phyloP scores from a whole-genome alignment of 805 yeast species.

The Blastobotrys chiropterorum region DNA sequence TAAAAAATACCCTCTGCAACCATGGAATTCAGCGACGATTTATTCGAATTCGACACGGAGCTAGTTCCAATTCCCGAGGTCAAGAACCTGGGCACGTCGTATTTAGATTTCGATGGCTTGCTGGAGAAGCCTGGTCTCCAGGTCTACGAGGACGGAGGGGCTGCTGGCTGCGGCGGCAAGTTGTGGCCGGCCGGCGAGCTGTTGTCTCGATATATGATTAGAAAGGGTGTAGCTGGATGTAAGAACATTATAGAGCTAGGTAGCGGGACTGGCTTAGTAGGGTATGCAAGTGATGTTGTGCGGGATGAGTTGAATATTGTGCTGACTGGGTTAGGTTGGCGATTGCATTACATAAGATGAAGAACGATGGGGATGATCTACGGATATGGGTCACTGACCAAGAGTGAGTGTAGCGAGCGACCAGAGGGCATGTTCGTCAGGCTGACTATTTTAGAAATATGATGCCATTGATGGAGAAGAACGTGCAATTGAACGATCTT shows the following conservation, averaged over 20 bases:
- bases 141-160: constrained; percentile 52
- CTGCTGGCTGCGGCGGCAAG: constrained; percentile 57
- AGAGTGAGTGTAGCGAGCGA: constrained; percentile 26
- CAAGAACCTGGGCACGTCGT: constrained; percentile 35
- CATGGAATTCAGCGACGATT: background rate
- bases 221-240: constrained; percentile 21
- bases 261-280: constrained; percentile 54
- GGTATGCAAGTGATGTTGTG: no score
- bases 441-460: constrained; percentile 27
- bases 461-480: constrained; percentile 42
- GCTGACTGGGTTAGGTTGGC: constrained; percentile 23
- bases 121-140: constrained; percentile 31
- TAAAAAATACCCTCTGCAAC: background rate
- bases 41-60: constrained; percentile 25
- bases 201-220: constrained; percentile 39
- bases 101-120: constrained; percentile 37
- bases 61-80: constrained; percentile 32
- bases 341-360: constrained; percentile 24
- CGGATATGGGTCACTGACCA: constrained; percentile 46
- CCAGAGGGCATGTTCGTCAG: background rate
- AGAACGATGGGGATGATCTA: constrained; percentile 23
- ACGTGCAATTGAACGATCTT: constrained; percentile 38
- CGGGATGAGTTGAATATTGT: no score
- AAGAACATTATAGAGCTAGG: constrained; percentile 45
- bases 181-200: constrained; percentile 58